Base-by-base conservation (phyloP, 1,284 basidiomycete species). In the Irpex sp. region DNA sequence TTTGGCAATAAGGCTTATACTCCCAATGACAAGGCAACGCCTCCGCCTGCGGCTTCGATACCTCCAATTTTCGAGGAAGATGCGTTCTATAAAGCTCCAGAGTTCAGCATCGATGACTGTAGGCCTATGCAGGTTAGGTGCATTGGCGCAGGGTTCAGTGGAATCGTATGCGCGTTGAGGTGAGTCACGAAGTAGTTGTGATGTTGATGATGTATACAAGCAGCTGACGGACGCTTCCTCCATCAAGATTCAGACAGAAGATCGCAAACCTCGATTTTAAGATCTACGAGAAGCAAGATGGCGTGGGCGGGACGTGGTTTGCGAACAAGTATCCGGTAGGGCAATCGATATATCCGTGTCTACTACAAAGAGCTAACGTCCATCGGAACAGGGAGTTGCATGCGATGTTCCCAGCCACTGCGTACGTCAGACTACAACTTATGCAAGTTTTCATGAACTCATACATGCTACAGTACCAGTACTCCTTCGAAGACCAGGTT, bases 251-350 rank as follows among this genome's bases (percentile, higher is more conserved):
- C 64, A 74, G 78, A 21, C 85, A 86, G 70, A 74, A 74, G 39
- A 74, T 86, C 26, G 74, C 76, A 60, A 85, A 86, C 63, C 67
- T 85, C 15, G 73, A 82, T 31, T 68, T 87, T 3, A 78, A 77
- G 0, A 79, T 86, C n/a, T 87, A 85, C 67, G 85, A 87, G 49
- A 81, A 82, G 59, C 79, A 81, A 61, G 74, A 76, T n/a, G 82
- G 79, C 2, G 73, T 87, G 21, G 86, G 85, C 19, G 85, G 85
- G 3, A 81, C 83, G 1, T 87, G 85, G 85, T 76, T 70, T 59
- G 65, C 70, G 8, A 77, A 76, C 54, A 72, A 62, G 60, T 77
- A 77, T 60, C 74, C 76, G 5, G 9, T 76, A 62, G 54, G 37
- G 55, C 39, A 21, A 26, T 36, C 5, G 46, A 36, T 54, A 19